phyloP scores from a whole-genome alignment of 108 stramenopile species.

The Nitzschia palea region DNA sequence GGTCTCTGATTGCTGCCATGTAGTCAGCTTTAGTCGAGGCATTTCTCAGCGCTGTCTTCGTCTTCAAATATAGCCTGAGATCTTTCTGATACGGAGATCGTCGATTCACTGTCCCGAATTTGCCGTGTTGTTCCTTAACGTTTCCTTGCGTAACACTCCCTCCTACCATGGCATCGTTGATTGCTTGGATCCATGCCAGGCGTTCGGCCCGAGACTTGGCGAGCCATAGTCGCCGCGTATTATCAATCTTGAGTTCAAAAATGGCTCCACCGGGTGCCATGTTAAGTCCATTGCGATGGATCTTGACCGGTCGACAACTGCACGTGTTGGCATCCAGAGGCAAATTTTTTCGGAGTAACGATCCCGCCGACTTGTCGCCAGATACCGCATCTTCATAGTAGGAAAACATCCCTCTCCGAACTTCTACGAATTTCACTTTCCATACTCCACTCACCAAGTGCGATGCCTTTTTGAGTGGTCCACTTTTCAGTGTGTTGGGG shows the following conservation, averaged over 20 bases:
- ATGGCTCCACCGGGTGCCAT: conserved; percentile 46
- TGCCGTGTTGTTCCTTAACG: conserved; percentile 35
- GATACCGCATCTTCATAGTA: conserved; percentile 60
- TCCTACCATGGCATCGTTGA: conserved; percentile 80
- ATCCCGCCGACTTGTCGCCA: conserved; percentile 30
- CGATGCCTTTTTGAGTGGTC: conserved; percentile 78
- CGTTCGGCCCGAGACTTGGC: conserved; percentile 69
- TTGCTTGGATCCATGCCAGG: conserved; percentile 73
- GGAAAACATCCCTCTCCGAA: conserved; percentile 71
- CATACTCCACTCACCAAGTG: conserved; percentile 71
- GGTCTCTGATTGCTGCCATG: conserved; percentile 37
- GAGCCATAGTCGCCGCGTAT: conserved; percentile 73
- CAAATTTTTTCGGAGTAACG: conserved; percentile 65
- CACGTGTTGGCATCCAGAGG: conserved; percentile 51
- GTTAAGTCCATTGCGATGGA: conserved; percentile 50
- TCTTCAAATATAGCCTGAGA: conserved; percentile 55
- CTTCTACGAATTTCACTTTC: conserved; percentile 81
- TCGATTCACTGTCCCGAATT: conserved; percentile 36
- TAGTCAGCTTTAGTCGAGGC: conserved; percentile 65
- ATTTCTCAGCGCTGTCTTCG: conserved; percentile 40
- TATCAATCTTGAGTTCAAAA: conserved; percentile 47
- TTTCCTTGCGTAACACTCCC: conserved; percentile 66
- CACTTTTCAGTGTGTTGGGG: conserved; percentile 65
- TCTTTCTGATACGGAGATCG: conserved; percentile 62
- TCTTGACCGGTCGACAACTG: conserved; percentile 70